These are phyloP conservation scores for Chlorencoelia australis DNA, from an alignment of 2,329 filamentous ascomycete genomes.

Conservation along the genomic window DNA sequence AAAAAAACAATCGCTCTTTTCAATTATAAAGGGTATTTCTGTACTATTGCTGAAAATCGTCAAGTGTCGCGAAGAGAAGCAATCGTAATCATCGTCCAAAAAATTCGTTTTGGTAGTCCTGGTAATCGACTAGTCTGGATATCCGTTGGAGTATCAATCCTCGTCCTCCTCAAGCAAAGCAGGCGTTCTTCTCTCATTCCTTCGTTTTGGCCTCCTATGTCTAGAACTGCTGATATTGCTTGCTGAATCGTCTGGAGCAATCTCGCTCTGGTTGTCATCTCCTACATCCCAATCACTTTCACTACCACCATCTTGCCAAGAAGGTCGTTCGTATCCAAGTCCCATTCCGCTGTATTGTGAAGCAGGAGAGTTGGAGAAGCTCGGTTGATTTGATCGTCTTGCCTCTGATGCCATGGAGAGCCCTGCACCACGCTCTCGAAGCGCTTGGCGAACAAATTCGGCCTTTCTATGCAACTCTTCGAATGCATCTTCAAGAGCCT, in stretches of 20 bases:
- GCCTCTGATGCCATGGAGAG: constrained; percentile 34
- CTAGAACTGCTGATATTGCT: constrained; percentile 70
- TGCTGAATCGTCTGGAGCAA: constrained; percentile 70
- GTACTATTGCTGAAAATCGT: no score
- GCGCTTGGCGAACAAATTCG: constrained; percentile 64
- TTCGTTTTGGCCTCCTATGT: constrained; percentile 55
- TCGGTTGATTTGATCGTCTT: constrained; percentile 18
- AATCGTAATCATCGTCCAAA: no score
- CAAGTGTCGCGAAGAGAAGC: no score
- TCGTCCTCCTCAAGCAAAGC: constrained; percentile 65
- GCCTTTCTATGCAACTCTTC: constrained; percentile 82
- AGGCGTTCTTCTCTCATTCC: constrained; percentile 59
- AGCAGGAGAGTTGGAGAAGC: constrained; percentile 32
- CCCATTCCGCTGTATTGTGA: constrained; percentile 22
- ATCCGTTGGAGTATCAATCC: constrained; percentile 28
- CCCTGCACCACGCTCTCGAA: constrained; percentile 75
- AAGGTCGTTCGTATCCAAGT: constrained; percentile 25
- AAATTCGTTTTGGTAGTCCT: no score
- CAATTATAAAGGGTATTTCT: no score
- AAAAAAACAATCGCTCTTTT: no score
- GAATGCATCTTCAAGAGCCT: constrained; percentile 86
- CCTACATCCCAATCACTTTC: constrained; percentile 26
- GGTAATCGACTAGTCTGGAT: no score
- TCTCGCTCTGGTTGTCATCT: constrained; percentile 45
- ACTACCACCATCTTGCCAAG: constrained; percentile 21